Conservation (phyloP, 805 yeast genomes). For the Monosporozyma aerobia region DNA sequence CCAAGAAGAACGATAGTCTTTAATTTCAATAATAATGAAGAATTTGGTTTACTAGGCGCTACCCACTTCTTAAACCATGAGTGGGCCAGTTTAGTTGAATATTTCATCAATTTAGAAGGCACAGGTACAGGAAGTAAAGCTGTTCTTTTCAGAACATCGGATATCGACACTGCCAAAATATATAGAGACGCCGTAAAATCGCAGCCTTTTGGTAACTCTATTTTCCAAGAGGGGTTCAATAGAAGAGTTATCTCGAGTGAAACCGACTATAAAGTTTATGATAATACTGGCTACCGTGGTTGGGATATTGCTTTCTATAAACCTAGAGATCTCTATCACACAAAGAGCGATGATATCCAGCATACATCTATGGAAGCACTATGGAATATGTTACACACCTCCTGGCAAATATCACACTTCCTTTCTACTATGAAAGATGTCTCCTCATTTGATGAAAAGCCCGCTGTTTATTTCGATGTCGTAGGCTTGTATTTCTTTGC, state of each 20-base stretch:
- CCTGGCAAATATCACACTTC: slow-evolving; percentile 49
- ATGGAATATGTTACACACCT: slow-evolving; percentile 74
- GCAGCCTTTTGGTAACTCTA: slow-evolving; percentile 67
- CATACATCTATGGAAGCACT: slow-evolving; percentile 58
- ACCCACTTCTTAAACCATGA: slow-evolving; percentile 61
- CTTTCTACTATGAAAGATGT: slow-evolving; percentile 33
- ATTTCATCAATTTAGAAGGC: slow-evolving; percentile 79
- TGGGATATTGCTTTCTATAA: slow-evolving; percentile 83
- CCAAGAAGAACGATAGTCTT: slow-evolving; percentile 69
- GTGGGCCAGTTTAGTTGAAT: slow-evolving; percentile 53
- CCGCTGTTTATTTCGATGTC: slow-evolving; percentile 59
- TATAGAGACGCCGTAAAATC: slow-evolving; percentile 43
- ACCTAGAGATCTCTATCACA: slow-evolving; percentile 80
- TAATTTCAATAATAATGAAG: slow-evolving; percentile 86
- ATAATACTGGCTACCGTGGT: slow-evolving; percentile 63
- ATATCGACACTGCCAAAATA: slow-evolving; percentile 56
- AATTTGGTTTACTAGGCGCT: slow-evolving; percentile 81
- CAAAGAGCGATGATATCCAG: slow-evolving; percentile 58
- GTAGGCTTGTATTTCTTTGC: slow-evolving; percentile 47
- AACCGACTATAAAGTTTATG: slow-evolving; percentile 76
- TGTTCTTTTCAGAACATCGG: slow-evolving; percentile 74
- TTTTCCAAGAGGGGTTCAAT: slow-evolving; percentile 79
- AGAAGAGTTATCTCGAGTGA: slow-evolving; percentile 64
- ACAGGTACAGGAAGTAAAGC: slow-evolving; percentile 90
- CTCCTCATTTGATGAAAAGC: slow-evolving; percentile 20